phyloP scores from a whole-genome alignment of 2,329 filamentous ascomycete genomes.

The Thelonectria discophora region DNA sequence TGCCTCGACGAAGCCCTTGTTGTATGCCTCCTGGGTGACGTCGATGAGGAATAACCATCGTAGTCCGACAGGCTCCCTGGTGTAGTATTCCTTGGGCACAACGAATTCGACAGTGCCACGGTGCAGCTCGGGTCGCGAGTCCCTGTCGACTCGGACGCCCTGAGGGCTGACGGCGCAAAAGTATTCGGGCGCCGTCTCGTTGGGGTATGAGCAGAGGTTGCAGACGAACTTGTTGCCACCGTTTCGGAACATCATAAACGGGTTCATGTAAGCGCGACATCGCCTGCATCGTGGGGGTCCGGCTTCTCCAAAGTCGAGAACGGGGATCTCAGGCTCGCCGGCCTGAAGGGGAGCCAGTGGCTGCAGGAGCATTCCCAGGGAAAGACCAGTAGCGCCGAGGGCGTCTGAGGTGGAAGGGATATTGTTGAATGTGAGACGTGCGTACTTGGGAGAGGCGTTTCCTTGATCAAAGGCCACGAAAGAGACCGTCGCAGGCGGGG shows the following conservation, averaged over 20 bases:
- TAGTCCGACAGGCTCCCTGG: constrained; percentile 87
- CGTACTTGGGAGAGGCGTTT: constrained; percentile 94
- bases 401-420: constrained; percentile 87
- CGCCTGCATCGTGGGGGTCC: constrained; percentile 91
- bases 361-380: constrained; percentile 87
- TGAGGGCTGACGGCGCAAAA: constrained; percentile 90
- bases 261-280: constrained; percentile 97
- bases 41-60: constrained; percentile 93
- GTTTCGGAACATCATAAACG: constrained; percentile 96
- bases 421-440: constrained; percentile 90
- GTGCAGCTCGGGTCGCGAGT: constrained; percentile 88
- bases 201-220: constrained; percentile 97
- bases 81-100: constrained; percentile 99
- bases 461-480: constrained; percentile 97
- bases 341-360: constrained; percentile 84
- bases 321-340: constrained; percentile 87
- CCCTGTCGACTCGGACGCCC: constrained; percentile 85
- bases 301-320: constrained; percentile 91
- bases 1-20: constrained; percentile 88
- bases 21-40: constrained; percentile 89
- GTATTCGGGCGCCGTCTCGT: constrained; percentile 91
- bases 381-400: constrained; percentile 80
- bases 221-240: constrained; percentile 97
- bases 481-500: constrained; percentile 86
- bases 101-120: constrained; percentile 95